phyloP scores from a whole-genome alignment of 306 rosid species.

The Leucaena leucocephala region DNA sequence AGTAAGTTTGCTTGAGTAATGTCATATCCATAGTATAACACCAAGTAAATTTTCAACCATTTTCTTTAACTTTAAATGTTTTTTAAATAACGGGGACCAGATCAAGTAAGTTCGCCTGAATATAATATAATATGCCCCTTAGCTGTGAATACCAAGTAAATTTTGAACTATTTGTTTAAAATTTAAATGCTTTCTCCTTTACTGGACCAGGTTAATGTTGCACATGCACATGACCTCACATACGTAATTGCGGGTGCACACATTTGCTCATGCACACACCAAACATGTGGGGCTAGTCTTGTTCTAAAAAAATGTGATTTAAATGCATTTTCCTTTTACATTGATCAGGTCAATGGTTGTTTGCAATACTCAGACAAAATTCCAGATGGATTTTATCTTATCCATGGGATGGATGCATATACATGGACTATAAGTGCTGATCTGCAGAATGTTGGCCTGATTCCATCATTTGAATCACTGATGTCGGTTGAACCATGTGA shows the following conservation, averaged over 20 bases:
- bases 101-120: neutral
- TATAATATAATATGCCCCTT: neutral
- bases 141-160: neutral
- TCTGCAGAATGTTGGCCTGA: conserved; percentile 44
- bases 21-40: neutral
- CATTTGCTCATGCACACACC: neutral
- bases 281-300: neutral
- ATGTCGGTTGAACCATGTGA: conserved; percentile 46
- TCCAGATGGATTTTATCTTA: conserved; percentile 57
- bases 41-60: neutral
- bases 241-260: neutral
- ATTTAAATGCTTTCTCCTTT: neutral
- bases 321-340: conserved; percentile 13
- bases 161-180: neutral
- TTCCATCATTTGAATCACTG: conserved; percentile 58
- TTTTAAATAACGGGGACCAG: neutral
- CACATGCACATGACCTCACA: neutral
- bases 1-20: neutral
- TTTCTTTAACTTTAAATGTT: neutral
- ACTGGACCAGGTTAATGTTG: neutral
- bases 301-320: conserved; percentile 3
- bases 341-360: conserved; percentile 59
- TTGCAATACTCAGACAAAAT: conserved; percentile 53
- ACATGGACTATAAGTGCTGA: conserved; percentile 59
- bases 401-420: conserved; percentile 62